These are phyloP conservation scores for Yamadazyma atmosphaerica DNA, from an alignment of 1,139 yeast genomes.

Conservation along the genomic window DNA sequence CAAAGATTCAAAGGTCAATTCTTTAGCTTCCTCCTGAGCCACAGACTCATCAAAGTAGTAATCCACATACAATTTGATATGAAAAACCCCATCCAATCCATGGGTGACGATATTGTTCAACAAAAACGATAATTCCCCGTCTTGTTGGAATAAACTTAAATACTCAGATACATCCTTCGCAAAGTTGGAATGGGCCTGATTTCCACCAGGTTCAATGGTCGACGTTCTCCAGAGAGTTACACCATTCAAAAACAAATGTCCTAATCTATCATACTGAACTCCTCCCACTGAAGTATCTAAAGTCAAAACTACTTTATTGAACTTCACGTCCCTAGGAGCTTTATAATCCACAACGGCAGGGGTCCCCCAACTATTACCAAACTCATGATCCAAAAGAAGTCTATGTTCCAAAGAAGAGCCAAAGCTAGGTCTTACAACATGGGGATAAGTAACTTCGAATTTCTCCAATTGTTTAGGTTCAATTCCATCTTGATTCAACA, in stretches of 20 bases:
- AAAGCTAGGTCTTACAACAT: conserved; percentile 25
- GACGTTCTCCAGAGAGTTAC: conserved; percentile 82
- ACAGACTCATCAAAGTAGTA: conserved; percentile 28
- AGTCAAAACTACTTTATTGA: conserved; percentile 61
- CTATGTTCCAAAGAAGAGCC: conserved; percentile 29
- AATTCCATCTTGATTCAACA: not conserved
- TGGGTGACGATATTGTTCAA: conserved; percentile 66
- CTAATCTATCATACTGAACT: conserved; percentile 75
- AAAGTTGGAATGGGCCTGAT: conserved; percentile 43
- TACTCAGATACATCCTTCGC: conserved; percentile 68
- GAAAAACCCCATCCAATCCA: conserved; percentile 60
- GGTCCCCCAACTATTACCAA: conserved; percentile 38
- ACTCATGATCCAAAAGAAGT: conserved; percentile 31
- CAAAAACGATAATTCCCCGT: conserved; percentile 45
- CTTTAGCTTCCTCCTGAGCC: not conserved
- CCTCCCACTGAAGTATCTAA: conserved; percentile 63
- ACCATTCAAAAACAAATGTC: conserved; percentile 65
- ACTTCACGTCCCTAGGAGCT: conserved; percentile 30
- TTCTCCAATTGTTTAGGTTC: conserved; percentile 10
- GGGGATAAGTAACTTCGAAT: conserved; percentile 33
- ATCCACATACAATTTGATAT: conserved; percentile 50
- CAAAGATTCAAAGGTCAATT: not conserved
- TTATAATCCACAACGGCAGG: conserved; percentile 29
- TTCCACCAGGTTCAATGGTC: conserved; percentile 74
- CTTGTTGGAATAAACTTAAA: conserved; percentile 48